These are phyloP conservation scores for Crepidotus variabilis DNA, from an alignment of 768 basidiomycete genomes.

Conservation along the genomic window DNA sequence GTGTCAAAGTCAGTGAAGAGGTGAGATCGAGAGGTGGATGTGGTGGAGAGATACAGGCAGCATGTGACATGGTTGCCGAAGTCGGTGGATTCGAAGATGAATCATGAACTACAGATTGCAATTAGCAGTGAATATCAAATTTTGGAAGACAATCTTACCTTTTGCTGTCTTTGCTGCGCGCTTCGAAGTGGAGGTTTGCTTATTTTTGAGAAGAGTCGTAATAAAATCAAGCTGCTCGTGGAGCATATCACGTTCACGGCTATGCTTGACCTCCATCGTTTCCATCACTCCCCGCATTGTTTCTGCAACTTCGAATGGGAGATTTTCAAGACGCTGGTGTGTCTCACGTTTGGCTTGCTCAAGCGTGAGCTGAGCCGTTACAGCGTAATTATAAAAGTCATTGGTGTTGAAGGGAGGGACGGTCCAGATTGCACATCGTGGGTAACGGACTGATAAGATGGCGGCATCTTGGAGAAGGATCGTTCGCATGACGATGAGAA, in stretches of 20 bases:
- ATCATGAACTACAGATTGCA: too few species aligned
- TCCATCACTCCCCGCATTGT: constrained; percentile 15
- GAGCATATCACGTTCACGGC: not conserved
- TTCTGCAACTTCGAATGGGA: constrained; percentile 18
- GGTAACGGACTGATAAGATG: constrained; percentile 18
- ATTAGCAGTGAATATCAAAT: too few species aligned
- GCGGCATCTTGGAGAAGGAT: constrained; percentile 34
- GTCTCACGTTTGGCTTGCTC: constrained; percentile 5
- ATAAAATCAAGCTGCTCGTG: not conserved
- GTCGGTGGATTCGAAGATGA: too few species aligned
- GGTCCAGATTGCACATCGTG: constrained; percentile 18
- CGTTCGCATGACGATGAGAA: constrained; percentile 19
- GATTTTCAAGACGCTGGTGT: constrained; percentile 9
- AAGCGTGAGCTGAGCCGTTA: constrained; percentile 8
- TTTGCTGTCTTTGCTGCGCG: not conserved
- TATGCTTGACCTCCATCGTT: not conserved
- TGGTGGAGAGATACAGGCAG: too few species aligned
- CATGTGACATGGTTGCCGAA: too few species aligned
- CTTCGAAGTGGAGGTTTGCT: not conserved
- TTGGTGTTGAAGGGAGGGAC: constrained; percentile 23
- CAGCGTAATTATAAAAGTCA: constrained; percentile 18
- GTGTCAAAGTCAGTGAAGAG: too few species aligned
- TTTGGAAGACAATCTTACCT: too few species aligned
- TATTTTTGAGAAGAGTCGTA: not conserved
- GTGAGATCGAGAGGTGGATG: too few species aligned